Base-by-base conservation (phyloP, 1,284 basidiomycete species). In the Phellopilus nigrolimitatus region DNA sequence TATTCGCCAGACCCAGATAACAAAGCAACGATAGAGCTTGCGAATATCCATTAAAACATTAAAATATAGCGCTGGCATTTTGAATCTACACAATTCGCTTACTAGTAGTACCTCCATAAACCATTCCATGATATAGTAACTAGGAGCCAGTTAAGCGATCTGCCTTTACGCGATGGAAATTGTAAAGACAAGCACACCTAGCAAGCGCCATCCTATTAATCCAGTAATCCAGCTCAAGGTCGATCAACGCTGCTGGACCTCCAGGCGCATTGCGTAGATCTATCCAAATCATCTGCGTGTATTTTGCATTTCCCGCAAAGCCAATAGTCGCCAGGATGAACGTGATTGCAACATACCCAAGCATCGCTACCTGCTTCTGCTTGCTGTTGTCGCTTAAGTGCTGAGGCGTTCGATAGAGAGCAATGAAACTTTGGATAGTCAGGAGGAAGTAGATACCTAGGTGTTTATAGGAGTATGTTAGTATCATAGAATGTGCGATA, bases 231-330 rank as follows among this genome's bases (percentile, higher is more conserved):
- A n/a, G n/a, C n/a, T n/a, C n/a, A n/a, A n/a, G n/a, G n/a, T n/a
- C n/a, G n/a, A n/a, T n/a, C n/a, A n/a, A n/a, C n/a, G 25, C 38
- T 3, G 33, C 30, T 22, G 67, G 62, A 3, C 61, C 61, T 15
- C 54, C 64, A 42, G 17, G 58, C 15, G 55, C 24, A n/a, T n/a
- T n/a, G n/a, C n/a, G n/a, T n/a, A 65, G 31, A 40, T 67, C 59
- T 15, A 68, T 64, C 64, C 66, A 68, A 38, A 69, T 64, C 59
- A 67, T 61, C 44, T 69, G 57, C 13, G 61, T 68, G 46, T 61
- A 67, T 43, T 53, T 59, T 2, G 59, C 57, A 43, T 69, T 67
- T 12, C 49, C 62, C 6, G 61, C 63, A n/a, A 66, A 60, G 5
- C 60, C 58, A 8, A 68, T 37, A 0, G 67, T 65, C 13, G 57